phyloP scores from a whole-genome alignment of 148 eudicot genomes.

The Arbutus unedo region DNA sequence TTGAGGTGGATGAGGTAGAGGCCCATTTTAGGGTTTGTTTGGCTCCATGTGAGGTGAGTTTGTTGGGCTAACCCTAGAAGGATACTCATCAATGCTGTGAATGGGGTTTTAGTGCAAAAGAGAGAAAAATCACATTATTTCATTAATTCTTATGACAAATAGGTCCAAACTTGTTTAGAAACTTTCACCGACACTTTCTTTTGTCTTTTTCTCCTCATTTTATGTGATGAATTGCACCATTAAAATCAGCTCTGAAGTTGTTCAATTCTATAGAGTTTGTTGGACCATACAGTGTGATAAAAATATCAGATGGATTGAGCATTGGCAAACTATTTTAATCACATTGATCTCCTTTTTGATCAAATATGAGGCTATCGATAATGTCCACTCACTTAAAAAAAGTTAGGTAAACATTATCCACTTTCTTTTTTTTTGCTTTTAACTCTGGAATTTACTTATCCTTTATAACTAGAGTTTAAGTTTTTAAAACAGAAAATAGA shows the following conservation, averaged over 20 bases:
- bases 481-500: too few species aligned
- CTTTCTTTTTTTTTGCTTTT: too few species aligned
- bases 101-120: background rate
- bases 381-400: too few species aligned
- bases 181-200: constrained; percentile 1
- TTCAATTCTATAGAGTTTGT: background rate
- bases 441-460: too few species aligned
- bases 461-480: too few species aligned
- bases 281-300: background rate
- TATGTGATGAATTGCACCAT: background rate
- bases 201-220: background rate
- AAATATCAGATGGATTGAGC: background rate
- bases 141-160: constrained; percentile 10
- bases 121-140: background rate
- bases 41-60: constrained; percentile 9
- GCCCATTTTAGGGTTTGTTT: background rate
- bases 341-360: background rate
- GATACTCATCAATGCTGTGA: constrained; percentile 1
- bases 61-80: background rate
- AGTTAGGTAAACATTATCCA: too few species aligned
- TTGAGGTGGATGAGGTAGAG: background rate
- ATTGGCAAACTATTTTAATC: background rate
- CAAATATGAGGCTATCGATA: too few species aligned
- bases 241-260: background rate
- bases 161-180: background rate